Percentiles rank a stretch among this genome's conserved stretches.
Conservation (phyloP, 2,329 filamentous ascomycete genomes). For the Chrysosporium queenslandicum region DNA sequence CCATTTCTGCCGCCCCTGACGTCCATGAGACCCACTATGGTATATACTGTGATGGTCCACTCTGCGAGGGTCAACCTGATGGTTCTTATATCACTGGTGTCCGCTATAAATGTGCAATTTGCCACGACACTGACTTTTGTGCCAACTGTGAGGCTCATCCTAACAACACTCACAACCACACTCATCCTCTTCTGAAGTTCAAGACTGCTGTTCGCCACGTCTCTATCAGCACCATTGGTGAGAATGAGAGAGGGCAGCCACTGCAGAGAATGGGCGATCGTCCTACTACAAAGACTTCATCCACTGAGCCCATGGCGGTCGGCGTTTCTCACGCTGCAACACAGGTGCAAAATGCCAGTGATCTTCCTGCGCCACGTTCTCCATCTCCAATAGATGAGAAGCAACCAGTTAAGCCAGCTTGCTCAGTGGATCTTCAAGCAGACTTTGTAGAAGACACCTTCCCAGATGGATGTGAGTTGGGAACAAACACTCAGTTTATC, state of each 20-base stretch:
- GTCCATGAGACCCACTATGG: conserved; percentile 56
- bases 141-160: conserved; percentile 86
- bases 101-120: conserved; percentile 95
- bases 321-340: conserved; percentile 45
- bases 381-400: conserved; percentile 14
- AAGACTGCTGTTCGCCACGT: conserved; percentile 85
- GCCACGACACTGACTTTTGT: conserved; percentile 91
- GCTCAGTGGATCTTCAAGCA: conserved; percentile 39
- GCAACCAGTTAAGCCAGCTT: conserved; percentile 10
- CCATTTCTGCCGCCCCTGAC: conserved; percentile 44
- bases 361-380: background rate
- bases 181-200: conserved; percentile 96
- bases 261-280: conserved; percentile 66
- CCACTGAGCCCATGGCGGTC: conserved; percentile 43
- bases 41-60: conserved; percentile 88
- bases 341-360: conserved; percentile 52
- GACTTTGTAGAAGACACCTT: conserved; percentile 70
- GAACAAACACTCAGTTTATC: conserved; percentile 63
- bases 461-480: conserved; percentile 62
- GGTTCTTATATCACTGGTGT: conserved; percentile 61
- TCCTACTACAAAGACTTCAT: conserved; percentile 36
- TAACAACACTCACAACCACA: conserved; percentile 75
- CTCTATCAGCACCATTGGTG: conserved; percentile 72
- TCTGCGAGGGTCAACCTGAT: conserved; percentile 47
- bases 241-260: conserved; percentile 57